Evolutionary conservation across 441 rosid genomes (phyloP), one percentile per base, ranked within the genome.

Genomic region (Capsella rubella): DNA sequence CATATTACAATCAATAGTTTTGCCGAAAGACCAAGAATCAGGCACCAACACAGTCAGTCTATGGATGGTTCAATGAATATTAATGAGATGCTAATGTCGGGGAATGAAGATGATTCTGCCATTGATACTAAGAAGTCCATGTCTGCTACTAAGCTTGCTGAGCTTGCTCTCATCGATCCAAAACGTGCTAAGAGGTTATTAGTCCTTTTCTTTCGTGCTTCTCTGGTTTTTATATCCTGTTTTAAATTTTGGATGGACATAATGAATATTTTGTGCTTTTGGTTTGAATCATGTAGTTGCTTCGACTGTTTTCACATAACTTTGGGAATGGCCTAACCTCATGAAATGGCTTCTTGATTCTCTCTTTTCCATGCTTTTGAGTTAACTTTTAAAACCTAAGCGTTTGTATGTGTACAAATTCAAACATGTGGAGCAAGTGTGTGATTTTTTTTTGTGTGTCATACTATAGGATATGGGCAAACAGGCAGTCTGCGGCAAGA

Each of bases 401-500:
- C 13, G 13, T 37, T 39, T 56, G 45, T 5, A 13, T 61, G 37
- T 72, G 18, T 45, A 46, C 34, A 46, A 8, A 35, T 5, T 65
- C 13, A 65, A 37, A 12, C 35, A 35, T 37, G 15, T 14, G 0
- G 27, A 58, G 37, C 8, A 18, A 67, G 62, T 51, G 5, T 42
- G 8, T 69, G 58, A 54, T 46, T 28, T 35, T 18, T 61, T 43
- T 18, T 40, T 51, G 59, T 51, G 59, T 59, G 3, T 47, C 39
- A 29, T 75, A 46, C 47, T 4, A 78, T 66, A 93, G 99, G 90
- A 91, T 95, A 53, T 95, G 97, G 99, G 99, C 99, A 10, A 95
- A 95, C 64, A 89, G 99, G 85, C 99, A 95, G 79, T 95, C 99
- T 3, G 99, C 99, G 21, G 99, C 99, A 63, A 86, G 99, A 84